A percentile compares a stretch with the other conserved stretches of the same genome.
phyloP scores from a whole-genome alignment of 306 rosid genomes.

The Fagus sylvatica region DNA sequence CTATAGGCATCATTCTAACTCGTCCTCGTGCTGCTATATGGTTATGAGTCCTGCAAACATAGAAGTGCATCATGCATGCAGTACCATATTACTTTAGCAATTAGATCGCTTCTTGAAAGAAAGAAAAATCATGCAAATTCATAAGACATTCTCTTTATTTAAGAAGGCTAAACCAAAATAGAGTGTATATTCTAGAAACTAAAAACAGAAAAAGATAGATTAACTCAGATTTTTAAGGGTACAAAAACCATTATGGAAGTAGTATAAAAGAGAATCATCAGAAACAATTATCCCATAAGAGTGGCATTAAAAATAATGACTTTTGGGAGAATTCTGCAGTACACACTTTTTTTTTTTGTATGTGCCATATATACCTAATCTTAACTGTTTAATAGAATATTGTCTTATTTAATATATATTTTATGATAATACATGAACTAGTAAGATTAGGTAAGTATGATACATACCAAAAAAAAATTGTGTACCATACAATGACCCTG shows the following conservation, averaged over 20 bases:
- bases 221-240: background rate
- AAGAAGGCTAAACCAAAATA: background rate
- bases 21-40: slow-evolving; percentile 56
- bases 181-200: background rate
- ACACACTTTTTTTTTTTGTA: too few relatives aligned
- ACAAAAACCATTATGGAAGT: background rate
- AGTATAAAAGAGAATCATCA: background rate
- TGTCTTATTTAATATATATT: too few relatives aligned
- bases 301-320: background rate
- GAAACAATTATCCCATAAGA: background rate
- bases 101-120: background rate
- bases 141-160: background rate
- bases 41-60: slow-evolving; percentile 50
- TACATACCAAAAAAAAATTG: too few relatives aligned
- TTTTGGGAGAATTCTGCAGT: background rate
- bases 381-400: too few relatives aligned
- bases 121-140: background rate
- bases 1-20: slow-evolving; percentile 87
- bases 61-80: slow-evolving; percentile 17
- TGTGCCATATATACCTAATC: too few relatives aligned
- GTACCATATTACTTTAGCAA: slow-evolving; percentile 19
- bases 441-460: too few relatives aligned
- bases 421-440: too few relatives aligned
- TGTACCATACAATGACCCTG: too few relatives aligned
- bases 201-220: background rate